Percentiles rank a stretch among this genome's conserved stretches.
These are phyloP conservation scores for Pistacia vera DNA, from an alignment of 345 rosid genomes.

Conservation along the genomic window DNA sequence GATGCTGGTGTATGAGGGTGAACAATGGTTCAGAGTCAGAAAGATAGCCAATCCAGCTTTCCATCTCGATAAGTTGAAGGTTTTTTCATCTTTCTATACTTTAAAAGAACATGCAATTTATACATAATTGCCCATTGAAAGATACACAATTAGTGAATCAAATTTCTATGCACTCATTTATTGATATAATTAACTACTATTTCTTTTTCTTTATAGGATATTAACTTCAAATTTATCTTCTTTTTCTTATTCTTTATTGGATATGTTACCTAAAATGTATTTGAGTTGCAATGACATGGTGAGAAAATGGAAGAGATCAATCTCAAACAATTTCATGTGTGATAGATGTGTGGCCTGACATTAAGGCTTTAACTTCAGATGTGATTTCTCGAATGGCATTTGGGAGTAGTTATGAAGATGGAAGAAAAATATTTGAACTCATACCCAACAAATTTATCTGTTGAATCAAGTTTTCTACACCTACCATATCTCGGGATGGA, in stretches of 20 bases:
- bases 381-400: constrained; percentile 55
- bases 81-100: neutral
- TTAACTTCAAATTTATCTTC: neutral
- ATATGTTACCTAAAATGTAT: constrained; percentile 16
- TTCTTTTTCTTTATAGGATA: too few relatives aligned
- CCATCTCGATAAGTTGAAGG: constrained; percentile 65
- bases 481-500: constrained; percentile 59
- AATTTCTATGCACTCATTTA: too few relatives aligned
- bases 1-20: constrained; percentile 38
- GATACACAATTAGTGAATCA: too few relatives aligned
- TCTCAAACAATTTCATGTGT: constrained; percentile 7
- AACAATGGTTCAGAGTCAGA: constrained; percentile 56
- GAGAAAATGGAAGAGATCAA: constrained; percentile 28
- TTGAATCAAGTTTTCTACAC: constrained; percentile 28
- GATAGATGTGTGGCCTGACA: constrained; percentile 25
- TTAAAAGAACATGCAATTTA: neutral
- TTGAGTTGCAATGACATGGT: constrained; percentile 36
- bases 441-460: constrained; percentile 44
- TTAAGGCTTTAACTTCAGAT: constrained; percentile 36
- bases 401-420: constrained; percentile 75
- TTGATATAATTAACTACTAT: too few relatives aligned
- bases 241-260: neutral
- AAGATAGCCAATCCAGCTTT: constrained; percentile 60
- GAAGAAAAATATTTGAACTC: constrained; percentile 60
- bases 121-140: neutral